A percentile compares a stretch with the other conserved stretches of the same genome.
phyloP scores from a whole-genome alignment of 1,284 basidiomycete genomes.

The Ganoderma resinaceum region DNA sequence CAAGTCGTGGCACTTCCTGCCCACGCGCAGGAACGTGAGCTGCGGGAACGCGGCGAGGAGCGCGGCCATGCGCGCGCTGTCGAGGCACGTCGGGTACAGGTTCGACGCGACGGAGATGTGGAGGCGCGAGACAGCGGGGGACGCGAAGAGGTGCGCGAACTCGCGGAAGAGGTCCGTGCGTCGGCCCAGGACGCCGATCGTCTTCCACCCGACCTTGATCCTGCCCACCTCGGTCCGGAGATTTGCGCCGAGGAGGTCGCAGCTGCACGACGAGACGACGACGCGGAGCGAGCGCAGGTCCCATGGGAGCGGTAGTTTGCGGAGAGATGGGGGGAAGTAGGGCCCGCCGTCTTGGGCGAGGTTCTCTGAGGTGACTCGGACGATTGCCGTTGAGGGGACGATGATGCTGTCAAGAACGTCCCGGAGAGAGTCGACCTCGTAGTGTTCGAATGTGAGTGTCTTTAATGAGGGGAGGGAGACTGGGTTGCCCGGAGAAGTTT shows the following conservation, averaged over 20 bases:
- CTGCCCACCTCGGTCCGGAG: not conserved
- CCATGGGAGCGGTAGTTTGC: slow-evolving; percentile 1
- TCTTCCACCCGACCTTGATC: slow-evolving; percentile 4
- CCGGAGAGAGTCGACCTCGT: not conserved
- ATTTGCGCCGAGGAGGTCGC: slow-evolving; percentile 5
- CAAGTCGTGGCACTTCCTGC: slow-evolving; percentile 1
- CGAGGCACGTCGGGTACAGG: slow-evolving; percentile 6
- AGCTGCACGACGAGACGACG: slow-evolving; percentile 1
- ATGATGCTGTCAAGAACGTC: not conserved
- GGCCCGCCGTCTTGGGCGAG: not conserved
- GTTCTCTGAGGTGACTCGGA: not conserved
- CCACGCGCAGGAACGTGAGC: slow-evolving; percentile 5
- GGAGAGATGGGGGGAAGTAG: not conserved
- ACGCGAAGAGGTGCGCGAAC: slow-evolving; percentile 2
- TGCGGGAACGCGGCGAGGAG: not conserved
- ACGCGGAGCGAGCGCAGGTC: slow-evolving; percentile 4
- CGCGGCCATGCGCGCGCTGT: not conserved
- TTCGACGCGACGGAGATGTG: slow-evolving; percentile 8
- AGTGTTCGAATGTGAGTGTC: not conserved
- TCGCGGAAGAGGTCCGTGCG: slow-evolving; percentile 5
- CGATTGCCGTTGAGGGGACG: not conserved
- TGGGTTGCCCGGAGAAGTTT: not conserved
- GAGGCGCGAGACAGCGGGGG: slow-evolving; percentile 6
- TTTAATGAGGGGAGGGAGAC: not conserved
- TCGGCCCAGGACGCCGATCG: not conserved